These are phyloP conservation scores for Pestalotiopsis sp. DNA, from an alignment of 2,329 filamentous ascomycete species.

Conservation along the genomic window DNA sequence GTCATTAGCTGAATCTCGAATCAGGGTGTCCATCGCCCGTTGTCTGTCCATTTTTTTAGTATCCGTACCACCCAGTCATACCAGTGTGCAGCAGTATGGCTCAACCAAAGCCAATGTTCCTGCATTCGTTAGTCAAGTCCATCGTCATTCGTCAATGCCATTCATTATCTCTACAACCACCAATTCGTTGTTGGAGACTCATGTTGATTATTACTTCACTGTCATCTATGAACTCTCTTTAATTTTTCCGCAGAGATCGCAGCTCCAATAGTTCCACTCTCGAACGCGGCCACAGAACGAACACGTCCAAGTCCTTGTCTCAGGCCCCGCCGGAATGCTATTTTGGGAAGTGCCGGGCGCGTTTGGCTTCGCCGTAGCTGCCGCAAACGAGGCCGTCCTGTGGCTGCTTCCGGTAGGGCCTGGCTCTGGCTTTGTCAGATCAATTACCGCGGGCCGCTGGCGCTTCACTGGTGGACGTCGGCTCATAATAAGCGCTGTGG, in stretches of 20 bases:
- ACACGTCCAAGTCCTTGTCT: slow-evolving; percentile 51
- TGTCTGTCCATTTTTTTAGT: no score
- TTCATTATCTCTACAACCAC: not conserved
- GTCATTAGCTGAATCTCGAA: no score
- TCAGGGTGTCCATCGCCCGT: no score
- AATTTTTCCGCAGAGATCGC: slow-evolving; percentile 55
- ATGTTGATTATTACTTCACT: no score
- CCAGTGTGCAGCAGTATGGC: no score
- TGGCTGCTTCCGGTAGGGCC: slow-evolving; percentile 11
- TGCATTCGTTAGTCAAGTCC: no score
- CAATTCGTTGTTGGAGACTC: not conserved
- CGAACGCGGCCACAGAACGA: slow-evolving; percentile 53
- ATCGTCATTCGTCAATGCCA: not conserved
- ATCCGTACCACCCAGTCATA: no score
- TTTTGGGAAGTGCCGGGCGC: slow-evolving; percentile 12
- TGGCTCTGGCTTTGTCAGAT: slow-evolving; percentile 20
- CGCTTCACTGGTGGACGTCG: slow-evolving; percentile 19
- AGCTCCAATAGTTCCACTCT: slow-evolving; percentile 60
- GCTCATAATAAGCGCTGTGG: slow-evolving; percentile 13
- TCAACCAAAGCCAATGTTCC: no score
- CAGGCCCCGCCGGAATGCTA: slow-evolving; percentile 20
- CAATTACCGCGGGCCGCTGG: slow-evolving; percentile 23
- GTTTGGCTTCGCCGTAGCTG: slow-evolving; percentile 1
- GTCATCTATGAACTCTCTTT: slow-evolving; percentile 48
- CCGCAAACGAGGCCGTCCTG: slow-evolving; percentile 1